Conservation (phyloP, 768 basidiomycete species). For the Tulasnella sp. region DNA sequence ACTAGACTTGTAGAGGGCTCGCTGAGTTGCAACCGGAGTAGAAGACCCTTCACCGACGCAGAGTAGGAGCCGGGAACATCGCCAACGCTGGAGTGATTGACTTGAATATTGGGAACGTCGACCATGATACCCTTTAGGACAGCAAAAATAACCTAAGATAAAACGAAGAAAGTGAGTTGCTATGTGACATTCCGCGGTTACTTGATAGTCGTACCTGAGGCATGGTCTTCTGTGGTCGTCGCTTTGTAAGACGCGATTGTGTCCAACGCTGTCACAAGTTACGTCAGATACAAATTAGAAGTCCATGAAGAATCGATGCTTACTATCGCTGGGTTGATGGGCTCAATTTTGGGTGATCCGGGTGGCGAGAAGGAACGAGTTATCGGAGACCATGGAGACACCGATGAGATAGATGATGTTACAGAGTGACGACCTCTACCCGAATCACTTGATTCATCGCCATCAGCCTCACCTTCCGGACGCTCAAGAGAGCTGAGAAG, state of each 20-base stretch:
- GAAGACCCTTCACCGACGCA: constrained; percentile 19
- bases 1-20: constrained; percentile 32
- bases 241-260: background rate
- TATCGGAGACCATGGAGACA: constrained; percentile 3
- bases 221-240: background rate
- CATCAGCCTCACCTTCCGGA: too few species aligned
- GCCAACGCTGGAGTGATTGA: background rate
- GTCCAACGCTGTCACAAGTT: background rate
- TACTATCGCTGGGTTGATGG: background rate
- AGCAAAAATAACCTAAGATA: constrained; percentile 33
- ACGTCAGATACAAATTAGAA: background rate
- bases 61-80: constrained; percentile 2
- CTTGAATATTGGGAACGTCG: constrained; percentile 29
- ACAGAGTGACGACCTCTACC: background rate
- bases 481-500: constrained; percentile 21
- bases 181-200: background rate
- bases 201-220: background rate
- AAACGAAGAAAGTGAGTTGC: background rate
- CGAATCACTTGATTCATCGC: too few species aligned
- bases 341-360: constrained; percentile 7
- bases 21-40: constrained; percentile 35
- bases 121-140: constrained; percentile 35
- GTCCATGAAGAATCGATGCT: background rate
- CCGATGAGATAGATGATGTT: background rate
- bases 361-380: constrained; percentile 5